Evolutionary conservation across 345 rosid species (phyloP).

Genomic region (Sapria himalayana): DNA sequence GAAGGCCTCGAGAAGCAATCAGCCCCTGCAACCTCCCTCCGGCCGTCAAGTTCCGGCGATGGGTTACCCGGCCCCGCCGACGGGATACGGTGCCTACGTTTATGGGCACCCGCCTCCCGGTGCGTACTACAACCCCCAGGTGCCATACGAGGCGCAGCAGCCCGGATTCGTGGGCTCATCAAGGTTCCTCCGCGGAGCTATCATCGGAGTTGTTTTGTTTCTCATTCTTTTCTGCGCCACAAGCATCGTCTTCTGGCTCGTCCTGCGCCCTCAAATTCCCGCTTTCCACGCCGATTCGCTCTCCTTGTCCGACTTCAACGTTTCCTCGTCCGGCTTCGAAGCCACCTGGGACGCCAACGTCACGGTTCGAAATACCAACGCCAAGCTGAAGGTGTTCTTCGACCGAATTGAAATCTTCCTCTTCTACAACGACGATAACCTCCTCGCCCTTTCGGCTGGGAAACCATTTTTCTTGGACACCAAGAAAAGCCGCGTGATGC

Average conservation of each 20-base stretch:
- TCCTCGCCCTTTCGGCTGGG: constrained; percentile 9
- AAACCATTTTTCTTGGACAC: constrained; percentile 8
- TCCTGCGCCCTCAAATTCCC: constrained; percentile 32
- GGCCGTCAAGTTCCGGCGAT: constrained; percentile 1
- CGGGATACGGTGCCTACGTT: constrained; percentile 9
- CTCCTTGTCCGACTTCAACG: constrained; percentile 28
- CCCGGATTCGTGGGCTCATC: constrained; percentile 5
- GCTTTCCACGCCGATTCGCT: constrained; percentile 27
- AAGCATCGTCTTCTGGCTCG: constrained; percentile 32
- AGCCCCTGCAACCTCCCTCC: neutral
- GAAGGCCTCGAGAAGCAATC: constrained; percentile 1
- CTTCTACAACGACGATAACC: constrained; percentile 14
- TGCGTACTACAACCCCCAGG: constrained; percentile 16
- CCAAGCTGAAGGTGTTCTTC: constrained; percentile 31
- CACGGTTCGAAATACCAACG: constrained; percentile 44
- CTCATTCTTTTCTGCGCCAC: constrained; percentile 13
- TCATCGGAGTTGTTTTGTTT: constrained; percentile 17
- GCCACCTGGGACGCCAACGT: constrained; percentile 26
- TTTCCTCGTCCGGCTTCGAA: constrained; percentile 13
- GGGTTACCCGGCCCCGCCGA: constrained; percentile 8
- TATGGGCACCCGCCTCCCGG: constrained; percentile 24
- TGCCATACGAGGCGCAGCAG: constrained; percentile 10
- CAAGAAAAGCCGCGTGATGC: constrained; percentile 1
- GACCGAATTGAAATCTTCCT: constrained; percentile 29
- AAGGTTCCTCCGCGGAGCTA: constrained; percentile 16